Conservation (phyloP, 176 grass and related monocot species). For the Lolium rigidum region DNA sequence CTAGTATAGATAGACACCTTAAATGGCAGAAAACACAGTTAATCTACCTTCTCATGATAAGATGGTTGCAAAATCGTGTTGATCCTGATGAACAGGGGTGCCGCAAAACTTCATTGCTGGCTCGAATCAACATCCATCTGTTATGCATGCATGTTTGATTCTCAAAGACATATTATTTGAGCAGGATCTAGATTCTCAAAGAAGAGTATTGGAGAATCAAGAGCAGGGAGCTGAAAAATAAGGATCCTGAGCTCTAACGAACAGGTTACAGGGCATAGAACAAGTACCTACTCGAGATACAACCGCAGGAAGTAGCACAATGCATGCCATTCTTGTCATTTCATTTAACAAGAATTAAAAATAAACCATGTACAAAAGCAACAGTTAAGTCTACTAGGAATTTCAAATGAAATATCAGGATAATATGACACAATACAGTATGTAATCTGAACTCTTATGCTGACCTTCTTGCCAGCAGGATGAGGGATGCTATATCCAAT, state of each 20-base stretch:
- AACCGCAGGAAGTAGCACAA: too few species aligned
- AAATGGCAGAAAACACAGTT: neutral
- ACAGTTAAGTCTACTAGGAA: too few species aligned
- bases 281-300: neutral
- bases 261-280: conserved; percentile 3
- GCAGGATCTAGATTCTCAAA: neutral
- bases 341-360: too few species aligned
- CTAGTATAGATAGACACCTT: neutral
- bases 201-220: neutral
- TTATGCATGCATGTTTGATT: conserved; percentile 35
- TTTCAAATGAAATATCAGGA: neutral
- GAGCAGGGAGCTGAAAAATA: neutral
- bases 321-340: too few species aligned
- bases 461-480: conserved; percentile 84
- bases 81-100: neutral
- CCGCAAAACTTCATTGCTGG: neutral
- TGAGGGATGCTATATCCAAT: conserved; percentile 91
- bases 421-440: conserved; percentile 27
- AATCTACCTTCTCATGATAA: conserved; percentile 5
- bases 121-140: conserved; percentile 43
- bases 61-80: conserved; percentile 3
- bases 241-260: neutral
- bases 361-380: too few species aligned
- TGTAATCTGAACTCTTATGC: conserved; percentile 87
- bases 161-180: conserved; percentile 23